Evolutionary conservation across 306 rosid species (phyloP).

Genomic region (Luffa acutangula): DNA sequence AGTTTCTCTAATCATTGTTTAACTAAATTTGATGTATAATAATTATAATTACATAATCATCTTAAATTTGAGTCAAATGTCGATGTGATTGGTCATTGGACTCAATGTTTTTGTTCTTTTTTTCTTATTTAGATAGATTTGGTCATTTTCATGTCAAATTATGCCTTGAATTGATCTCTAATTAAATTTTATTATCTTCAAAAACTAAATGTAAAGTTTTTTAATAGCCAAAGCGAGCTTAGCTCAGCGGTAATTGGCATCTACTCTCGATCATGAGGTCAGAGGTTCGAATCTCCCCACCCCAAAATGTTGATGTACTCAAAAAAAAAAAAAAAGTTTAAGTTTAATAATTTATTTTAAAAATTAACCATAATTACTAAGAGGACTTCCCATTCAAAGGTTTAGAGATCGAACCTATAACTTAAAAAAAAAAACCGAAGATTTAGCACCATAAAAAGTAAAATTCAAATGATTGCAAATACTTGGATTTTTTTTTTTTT

Average conservation of each 20-base stretch:
- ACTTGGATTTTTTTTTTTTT: background rate
- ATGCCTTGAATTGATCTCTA: background rate
- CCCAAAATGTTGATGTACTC: too few species aligned
- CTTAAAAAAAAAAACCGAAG: background rate
- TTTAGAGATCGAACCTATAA: background rate
- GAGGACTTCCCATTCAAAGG: background rate
- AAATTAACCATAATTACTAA: background rate
- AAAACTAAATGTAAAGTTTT: too few species aligned
- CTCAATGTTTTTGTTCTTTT: background rate
- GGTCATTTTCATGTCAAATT: background rate
- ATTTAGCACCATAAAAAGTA: background rate
- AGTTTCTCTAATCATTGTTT: background rate
- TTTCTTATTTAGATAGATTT: background rate
- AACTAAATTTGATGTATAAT: background rate
- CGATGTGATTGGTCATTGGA: background rate
- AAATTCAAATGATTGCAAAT: background rate
- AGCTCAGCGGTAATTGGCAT: too few species aligned
- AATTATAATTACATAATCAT: background rate
- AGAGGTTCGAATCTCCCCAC: too few species aligned
- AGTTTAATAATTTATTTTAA: background rate
- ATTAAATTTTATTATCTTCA: background rate
- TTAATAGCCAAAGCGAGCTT: too few species aligned
- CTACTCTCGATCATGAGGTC: too few species aligned
- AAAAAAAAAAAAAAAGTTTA: too few species aligned
- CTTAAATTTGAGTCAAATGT: background rate